Percentiles rank a stretch among this genome's conserved stretches.
phyloP scores from a whole-genome alignment of 164 flowering plant species.

The Magnolia sinica region DNA sequence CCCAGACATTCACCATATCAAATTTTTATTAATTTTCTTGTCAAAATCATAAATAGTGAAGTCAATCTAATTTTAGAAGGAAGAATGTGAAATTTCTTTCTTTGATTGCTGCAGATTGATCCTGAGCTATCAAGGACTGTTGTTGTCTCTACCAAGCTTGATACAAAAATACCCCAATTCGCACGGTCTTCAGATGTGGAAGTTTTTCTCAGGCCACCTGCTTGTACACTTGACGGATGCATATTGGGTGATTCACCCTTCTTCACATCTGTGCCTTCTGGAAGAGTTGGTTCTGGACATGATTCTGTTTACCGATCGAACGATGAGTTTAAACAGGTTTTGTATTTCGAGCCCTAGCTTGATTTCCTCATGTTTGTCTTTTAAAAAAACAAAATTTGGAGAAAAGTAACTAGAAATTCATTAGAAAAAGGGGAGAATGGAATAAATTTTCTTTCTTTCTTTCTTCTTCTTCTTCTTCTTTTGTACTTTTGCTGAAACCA shows the following conservation, averaged over 20 bases:
- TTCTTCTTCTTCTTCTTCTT: too few relatives aligned
- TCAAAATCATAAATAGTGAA: neutral
- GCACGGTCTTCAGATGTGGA: conserved; percentile 95
- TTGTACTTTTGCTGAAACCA: neutral
- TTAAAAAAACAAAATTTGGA: neutral
- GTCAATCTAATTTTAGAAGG: neutral
- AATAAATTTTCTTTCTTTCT: too few relatives aligned
- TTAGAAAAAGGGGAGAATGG: too few relatives aligned
- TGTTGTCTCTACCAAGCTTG: conserved; percentile 94
- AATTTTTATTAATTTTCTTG: neutral
- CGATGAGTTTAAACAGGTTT: conserved; percentile 91
- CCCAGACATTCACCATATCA: neutral
- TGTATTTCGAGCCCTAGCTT: neutral
- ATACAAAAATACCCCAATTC: conserved; percentile 93
- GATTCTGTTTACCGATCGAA: conserved; percentile 80
- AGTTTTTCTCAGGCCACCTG: conserved; percentile 90
- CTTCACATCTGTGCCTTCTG: conserved; percentile 98
- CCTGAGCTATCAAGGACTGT: conserved; percentile 95
- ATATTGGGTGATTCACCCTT: conserved; percentile 92
- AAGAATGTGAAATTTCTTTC: neutral
- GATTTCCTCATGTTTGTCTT: neutral
- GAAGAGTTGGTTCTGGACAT: conserved; percentile 90
- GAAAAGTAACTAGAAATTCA: too few relatives aligned
- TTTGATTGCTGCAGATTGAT: conserved; percentile 54
- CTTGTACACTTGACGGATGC: conserved; percentile 80